Evolutionary conservation across 495 filamentous ascomycete genomes (phyloP).

Genomic region (Choiromyces venosus): DNA sequence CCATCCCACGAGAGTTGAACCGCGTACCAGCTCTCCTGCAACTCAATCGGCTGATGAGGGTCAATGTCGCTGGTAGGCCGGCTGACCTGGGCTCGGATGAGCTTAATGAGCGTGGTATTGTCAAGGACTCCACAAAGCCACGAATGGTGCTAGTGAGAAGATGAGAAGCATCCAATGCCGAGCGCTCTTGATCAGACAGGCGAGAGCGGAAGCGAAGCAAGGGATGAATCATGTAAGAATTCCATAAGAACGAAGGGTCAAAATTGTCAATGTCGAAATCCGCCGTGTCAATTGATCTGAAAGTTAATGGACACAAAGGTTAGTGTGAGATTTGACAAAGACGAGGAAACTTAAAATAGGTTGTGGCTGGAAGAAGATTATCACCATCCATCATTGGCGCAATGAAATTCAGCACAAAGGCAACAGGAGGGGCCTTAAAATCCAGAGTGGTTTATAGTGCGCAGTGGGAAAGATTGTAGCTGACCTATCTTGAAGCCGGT

Average conservation of each 20-base stretch:
- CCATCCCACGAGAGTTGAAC: slow-evolving; percentile 93
- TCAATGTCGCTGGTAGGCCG: slow-evolving; percentile 75
- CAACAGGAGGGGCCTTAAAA: background rate
- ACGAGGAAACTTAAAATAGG: background rate
- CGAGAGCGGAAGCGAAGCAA: slow-evolving; percentile 81
- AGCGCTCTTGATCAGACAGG: slow-evolving; percentile 64
- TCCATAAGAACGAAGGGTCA: slow-evolving; percentile 91
- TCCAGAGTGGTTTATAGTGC: background rate
- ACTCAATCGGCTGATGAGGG: slow-evolving; percentile 84
- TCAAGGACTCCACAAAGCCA: slow-evolving; percentile 79
- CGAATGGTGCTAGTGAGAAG: slow-evolving; percentile 91
- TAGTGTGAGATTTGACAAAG: slow-evolving; percentile 1
- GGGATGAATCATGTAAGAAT: slow-evolving; percentile 93
- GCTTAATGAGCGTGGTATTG: slow-evolving; percentile 59
- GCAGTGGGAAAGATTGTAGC: slow-evolving; percentile 26
- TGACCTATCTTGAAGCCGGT: slow-evolving; percentile 84
- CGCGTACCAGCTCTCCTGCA: slow-evolving; percentile 88
- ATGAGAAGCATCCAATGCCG: slow-evolving; percentile 70
- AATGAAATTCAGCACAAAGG: background rate
- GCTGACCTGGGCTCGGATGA: slow-evolving; percentile 55
- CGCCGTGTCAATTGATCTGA: slow-evolving; percentile 51
- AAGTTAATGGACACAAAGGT: slow-evolving; percentile 1
- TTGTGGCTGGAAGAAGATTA: background rate
- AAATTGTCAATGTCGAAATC: slow-evolving; percentile 76
- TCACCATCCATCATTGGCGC: background rate